Evolutionary conservation across 306 rosid genomes (phyloP), one percentile per base, ranked within the genome.

Genomic region (Elaeagnus macrophylla): DNA sequence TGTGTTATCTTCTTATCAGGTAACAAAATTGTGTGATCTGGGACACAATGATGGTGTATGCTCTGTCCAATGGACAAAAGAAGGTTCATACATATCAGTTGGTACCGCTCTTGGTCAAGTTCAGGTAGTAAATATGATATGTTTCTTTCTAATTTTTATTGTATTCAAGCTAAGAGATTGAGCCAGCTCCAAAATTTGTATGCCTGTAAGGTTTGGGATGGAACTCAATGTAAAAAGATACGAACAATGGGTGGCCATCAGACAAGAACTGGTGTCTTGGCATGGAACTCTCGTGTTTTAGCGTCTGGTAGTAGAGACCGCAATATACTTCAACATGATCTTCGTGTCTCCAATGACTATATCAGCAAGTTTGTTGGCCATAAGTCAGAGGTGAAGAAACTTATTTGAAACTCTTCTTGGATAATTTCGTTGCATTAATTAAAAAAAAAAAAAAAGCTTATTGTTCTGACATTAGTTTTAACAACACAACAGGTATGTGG

Each of bases 211-310:
- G 72, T 88, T 54, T 93, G 99, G 99, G 99, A 93, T 70, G 99
- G 96, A 59, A 77, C 86, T 38, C 73, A 74, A 36, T 81, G 99
- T 77, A 93, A 88, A 72, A 88, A 74, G 80, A 94, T 93, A 1
- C 77, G 99, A 74, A 88, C 96, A 32, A 93, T 93, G 96, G 79
- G 83, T 0, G 99, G 99, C 12, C 99, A 88, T 83, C 95, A 88
- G 75, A 93, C 96, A 72, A 88, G 99, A 73, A 93, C 96, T 0
- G 95, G 99, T 13, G 96, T 88, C 43, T 78, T 93, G 79, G 87
- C 99, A 19, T 93, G 99, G 99, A 93, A 83, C 69, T 93, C 99
- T 1, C 83, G 96, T 54, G 70, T 73, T 42, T 72, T 93, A 66
- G 99, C 96, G 51, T 93, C 95, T 2, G 99, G 99, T 69, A 93